Conservation (phyloP, 108 stramenopile species). For the Ochromonas danica region DNA sequence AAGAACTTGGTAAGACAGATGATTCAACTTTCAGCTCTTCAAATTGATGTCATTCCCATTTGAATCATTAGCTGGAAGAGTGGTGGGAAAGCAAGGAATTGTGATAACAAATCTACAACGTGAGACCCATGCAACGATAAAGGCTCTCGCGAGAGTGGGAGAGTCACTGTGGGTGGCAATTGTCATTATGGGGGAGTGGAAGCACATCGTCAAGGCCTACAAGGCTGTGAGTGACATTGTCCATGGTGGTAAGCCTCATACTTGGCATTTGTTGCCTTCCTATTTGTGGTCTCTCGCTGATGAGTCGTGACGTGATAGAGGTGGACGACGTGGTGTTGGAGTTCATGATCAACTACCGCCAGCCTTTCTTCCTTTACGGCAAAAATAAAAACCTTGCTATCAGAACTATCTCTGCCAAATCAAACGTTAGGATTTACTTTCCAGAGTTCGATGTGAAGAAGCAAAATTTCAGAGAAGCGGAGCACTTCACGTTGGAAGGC, state of each 20-base stretch:
- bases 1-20: background rate
- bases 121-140: background rate
- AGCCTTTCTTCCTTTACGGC: slow-evolving; percentile 21
- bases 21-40: background rate
- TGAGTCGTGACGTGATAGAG: background rate
- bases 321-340: slow-evolving; percentile 20
- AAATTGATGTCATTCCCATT: background rate
- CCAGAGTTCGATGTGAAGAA: background rate
- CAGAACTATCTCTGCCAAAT: background rate
- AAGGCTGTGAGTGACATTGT: background rate
- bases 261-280: background rate
- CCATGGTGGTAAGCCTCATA: background rate
- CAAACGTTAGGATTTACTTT: background rate
- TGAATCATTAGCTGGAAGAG: background rate
- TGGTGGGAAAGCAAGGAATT: background rate
- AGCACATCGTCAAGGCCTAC: background rate
- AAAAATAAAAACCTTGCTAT: background rate
- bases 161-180: background rate
- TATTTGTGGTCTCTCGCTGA: background rate
- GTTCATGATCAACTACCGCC: background rate
- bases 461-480: background rate
- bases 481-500: background rate
- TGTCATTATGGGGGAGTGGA: background rate
- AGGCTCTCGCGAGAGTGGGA: background rate
- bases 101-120: background rate